Percentiles rank a stretch among this genome's conserved stretches.
Evolutionary conservation across 2,329 filamentous ascomycete genomes (phyloP).

Genomic region (Cercospora janseana): DNA sequence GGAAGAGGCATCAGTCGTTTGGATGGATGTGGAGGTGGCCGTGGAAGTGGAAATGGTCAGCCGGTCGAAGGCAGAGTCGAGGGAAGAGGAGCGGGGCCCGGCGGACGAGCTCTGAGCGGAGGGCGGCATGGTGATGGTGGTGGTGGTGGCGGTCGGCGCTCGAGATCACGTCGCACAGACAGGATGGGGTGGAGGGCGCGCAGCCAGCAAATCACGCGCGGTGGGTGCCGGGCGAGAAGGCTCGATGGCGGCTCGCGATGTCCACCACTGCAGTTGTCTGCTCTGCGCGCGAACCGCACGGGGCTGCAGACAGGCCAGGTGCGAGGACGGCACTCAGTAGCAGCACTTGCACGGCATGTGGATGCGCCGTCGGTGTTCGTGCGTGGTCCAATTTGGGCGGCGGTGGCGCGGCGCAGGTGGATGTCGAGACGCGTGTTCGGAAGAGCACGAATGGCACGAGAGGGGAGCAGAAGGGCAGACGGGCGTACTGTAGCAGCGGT

Average conservation of each 20-base stretch:
- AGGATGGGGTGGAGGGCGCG: conserved; percentile 17
- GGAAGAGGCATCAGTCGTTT: conserved; percentile 6
- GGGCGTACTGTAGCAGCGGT: too few species aligned
- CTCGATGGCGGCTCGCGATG: conserved; percentile 12
- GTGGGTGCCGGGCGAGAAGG: conserved; percentile 2
- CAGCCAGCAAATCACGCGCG: conserved; percentile 6
- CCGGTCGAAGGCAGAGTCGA: conserved; percentile 2
- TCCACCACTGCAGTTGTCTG: conserved; percentile 10
- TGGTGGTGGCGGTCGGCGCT: too few species aligned
- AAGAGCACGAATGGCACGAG: too few species aligned
- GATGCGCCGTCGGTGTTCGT: too few species aligned
- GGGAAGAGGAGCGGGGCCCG: conserved; percentile 19
- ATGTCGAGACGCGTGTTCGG: too few species aligned
- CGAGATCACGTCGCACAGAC: conserved; percentile 8
- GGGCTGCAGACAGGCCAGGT: too few species aligned
- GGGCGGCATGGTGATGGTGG: conserved; percentile 25
- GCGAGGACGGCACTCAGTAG: too few species aligned
- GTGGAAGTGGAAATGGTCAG: conserved; percentile 2
- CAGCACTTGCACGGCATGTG: too few species aligned
- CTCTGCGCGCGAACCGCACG: too few species aligned
- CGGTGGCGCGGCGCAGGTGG: too few species aligned
- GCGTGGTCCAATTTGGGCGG: too few species aligned
- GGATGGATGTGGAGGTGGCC: background rate
- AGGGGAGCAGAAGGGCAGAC: too few species aligned
- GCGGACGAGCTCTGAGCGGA: conserved; percentile 17